Evolutionary conservation across 495 filamentous ascomycete genomes (phyloP).

Genomic region (Gamarada debralockiae): DNA sequence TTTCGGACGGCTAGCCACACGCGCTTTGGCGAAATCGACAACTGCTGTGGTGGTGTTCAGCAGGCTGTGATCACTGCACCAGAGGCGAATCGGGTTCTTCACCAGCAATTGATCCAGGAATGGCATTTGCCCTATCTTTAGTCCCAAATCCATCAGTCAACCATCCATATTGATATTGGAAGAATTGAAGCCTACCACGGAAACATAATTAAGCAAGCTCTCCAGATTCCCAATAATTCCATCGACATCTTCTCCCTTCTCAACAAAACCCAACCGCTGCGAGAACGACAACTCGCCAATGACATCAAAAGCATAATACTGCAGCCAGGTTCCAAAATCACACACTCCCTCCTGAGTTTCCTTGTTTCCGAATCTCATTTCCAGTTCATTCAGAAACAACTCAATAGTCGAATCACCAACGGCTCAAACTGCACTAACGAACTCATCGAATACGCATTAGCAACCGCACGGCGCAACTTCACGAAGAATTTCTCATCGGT

Average conservation of each 20-base stretch:
- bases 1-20: too few relatives aligned
- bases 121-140: background rate
- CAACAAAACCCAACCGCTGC: conserved; percentile 18
- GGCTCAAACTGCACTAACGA: conserved; percentile 50
- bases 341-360: too few relatives aligned
- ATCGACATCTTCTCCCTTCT: conserved; percentile 3
- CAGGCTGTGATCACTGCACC: too few relatives aligned
- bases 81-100: conserved; percentile 48
- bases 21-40: too few relatives aligned
- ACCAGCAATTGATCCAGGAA: conserved; percentile 37
- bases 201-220: background rate
- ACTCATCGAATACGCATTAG: conserved; percentile 48
- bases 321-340: conserved; percentile 35
- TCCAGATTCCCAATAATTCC: background rate
- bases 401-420: conserved; percentile 31
- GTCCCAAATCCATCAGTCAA: background rate
- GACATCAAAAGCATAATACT: conserved; percentile 40
- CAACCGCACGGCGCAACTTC: conserved; percentile 30
- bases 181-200: background rate
- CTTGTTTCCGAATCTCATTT: too few relatives aligned
- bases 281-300: conserved; percentile 34
- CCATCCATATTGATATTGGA: background rate
- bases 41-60: too few relatives aligned
- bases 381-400: too few relatives aligned
- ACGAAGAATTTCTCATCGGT: background rate